Percentiles rank a stretch among this genome's conserved stretches.
Evolutionary conservation across 768 basidiomycete genomes (phyloP).

Genomic region (Mycena amicta): DNA sequence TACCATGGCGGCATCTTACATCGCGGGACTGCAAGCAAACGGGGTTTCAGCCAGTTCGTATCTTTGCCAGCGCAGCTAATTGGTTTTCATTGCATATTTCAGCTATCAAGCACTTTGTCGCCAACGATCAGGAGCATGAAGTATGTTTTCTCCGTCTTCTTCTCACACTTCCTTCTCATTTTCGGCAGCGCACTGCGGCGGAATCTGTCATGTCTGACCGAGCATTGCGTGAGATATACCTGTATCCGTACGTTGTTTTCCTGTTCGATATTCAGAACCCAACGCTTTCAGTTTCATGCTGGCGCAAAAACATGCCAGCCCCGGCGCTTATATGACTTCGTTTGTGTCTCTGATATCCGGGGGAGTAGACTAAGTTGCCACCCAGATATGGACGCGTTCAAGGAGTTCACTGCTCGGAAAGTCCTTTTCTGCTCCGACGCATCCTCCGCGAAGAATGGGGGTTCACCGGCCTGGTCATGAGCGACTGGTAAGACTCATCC

Average conservation of each 20-base stretch:
- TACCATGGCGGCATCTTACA: conserved; percentile 63
- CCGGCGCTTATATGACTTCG: conserved; percentile 72
- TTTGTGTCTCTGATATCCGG: conserved; percentile 33
- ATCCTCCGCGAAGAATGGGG: conserved; percentile 78
- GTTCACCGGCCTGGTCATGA: conserved; percentile 70
- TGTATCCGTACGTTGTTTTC: conserved; percentile 56
- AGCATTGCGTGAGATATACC: conserved; percentile 71
- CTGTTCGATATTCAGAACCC: background rate
- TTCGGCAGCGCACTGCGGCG: conserved; percentile 48
- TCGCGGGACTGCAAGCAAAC: conserved; percentile 66
- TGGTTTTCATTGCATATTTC: background rate
- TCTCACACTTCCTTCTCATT: background rate
- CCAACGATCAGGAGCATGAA: conserved; percentile 75
- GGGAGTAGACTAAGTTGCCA: too few relatives aligned
- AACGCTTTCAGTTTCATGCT: conserved; percentile 58
- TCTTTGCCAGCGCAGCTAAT: background rate
- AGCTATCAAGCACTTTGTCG: conserved; percentile 77
- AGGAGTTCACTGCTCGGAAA: conserved; percentile 73
- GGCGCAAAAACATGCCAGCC: conserved; percentile 62
- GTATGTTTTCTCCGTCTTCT: background rate
- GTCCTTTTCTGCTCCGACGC: conserved; percentile 55
- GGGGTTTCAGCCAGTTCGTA: conserved; percentile 62
- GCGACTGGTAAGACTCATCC: conserved; percentile 62
- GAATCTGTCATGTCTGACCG: conserved; percentile 67
- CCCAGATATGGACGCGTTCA: conserved; percentile 72